Conservation (phyloP, 305 asterid species). For the Solanum chacoense region DNA sequence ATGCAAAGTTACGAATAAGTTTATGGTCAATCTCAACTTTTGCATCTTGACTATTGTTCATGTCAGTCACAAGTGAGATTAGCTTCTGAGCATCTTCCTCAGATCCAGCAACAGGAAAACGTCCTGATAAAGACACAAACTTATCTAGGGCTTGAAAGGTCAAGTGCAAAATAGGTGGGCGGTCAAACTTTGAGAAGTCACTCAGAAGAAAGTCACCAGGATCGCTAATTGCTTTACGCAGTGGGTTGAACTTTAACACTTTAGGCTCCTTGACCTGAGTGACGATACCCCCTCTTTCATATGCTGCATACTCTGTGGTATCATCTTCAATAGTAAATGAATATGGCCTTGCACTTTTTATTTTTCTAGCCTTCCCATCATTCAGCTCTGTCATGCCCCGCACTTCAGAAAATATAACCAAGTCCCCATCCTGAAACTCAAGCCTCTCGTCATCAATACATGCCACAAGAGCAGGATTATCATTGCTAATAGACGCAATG, state of each 20-base stretch:
- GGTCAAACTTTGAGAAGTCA: slow-evolving; percentile 36
- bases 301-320: slow-evolving; percentile 16
- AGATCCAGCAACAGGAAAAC: slow-evolving; percentile 29
- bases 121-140: slow-evolving; percentile 19
- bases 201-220: slow-evolving; percentile 35
- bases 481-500: slow-evolving; percentile 29
- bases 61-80: slow-evolving; percentile 11
- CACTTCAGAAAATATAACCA: slow-evolving; percentile 28
- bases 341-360: slow-evolving; percentile 27
- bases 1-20: slow-evolving; percentile 23
- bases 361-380: slow-evolving; percentile 28
- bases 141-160: slow-evolving; percentile 33
- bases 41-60: slow-evolving; percentile 19
- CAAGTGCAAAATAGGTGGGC: slow-evolving; percentile 29
- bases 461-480: slow-evolving; percentile 25
- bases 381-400: slow-evolving; percentile 26
- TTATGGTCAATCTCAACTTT: slow-evolving; percentile 19
- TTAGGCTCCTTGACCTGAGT: slow-evolving; percentile 32
- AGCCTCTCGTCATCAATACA: slow-evolving; percentile 38
- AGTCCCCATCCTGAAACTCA: slow-evolving; percentile 35
- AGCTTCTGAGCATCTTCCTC: slow-evolving; percentile 31
- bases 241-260: slow-evolving; percentile 23
- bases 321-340: slow-evolving; percentile 30
- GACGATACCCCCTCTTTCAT: slow-evolving; percentile 29
- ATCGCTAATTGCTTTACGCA: slow-evolving; percentile 22